Conservation (phyloP, 306 rosid genomes). For the Crataegus laevigata region DNA sequence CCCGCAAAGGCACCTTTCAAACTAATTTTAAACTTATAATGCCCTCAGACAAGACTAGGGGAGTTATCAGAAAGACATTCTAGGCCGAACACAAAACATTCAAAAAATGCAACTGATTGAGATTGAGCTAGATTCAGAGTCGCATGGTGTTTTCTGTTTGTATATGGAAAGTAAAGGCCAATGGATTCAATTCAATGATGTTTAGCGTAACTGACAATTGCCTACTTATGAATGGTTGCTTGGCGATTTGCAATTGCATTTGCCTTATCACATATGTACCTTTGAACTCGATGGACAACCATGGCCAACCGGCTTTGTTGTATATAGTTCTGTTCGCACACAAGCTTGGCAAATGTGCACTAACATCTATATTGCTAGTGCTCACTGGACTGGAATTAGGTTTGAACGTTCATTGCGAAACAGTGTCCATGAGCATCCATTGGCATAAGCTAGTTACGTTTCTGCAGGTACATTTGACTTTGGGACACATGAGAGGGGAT, state of each 20-base stretch:
- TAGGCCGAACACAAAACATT: neutral
- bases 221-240: too few species aligned
- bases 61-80: too few species aligned
- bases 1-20: too few species aligned
- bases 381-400: neutral
- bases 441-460: neutral
- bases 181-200: neutral
- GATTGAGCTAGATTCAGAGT: neutral
- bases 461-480: constrained; percentile 65
- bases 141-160: neutral
- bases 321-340: constrained; percentile 81
- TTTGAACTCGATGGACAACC: constrained; percentile 96
- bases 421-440: neutral
- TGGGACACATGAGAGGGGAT: constrained; percentile 92
- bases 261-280: constrained; percentile 74
- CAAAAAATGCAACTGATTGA: neutral
- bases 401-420: neutral
- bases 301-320: constrained; percentile 91
- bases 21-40: too few species aligned
- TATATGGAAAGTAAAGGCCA: too few species aligned
- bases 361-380: neutral
- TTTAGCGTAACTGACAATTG: neutral
- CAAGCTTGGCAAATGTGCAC: neutral
- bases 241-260: constrained; percentile 8
- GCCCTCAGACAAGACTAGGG: too few species aligned